Evolutionary conservation across 2,329 filamentous ascomycete species (phyloP), one percentile per base, ranked within the genome.

Genomic region (Thermochaetoides dissita): DNA sequence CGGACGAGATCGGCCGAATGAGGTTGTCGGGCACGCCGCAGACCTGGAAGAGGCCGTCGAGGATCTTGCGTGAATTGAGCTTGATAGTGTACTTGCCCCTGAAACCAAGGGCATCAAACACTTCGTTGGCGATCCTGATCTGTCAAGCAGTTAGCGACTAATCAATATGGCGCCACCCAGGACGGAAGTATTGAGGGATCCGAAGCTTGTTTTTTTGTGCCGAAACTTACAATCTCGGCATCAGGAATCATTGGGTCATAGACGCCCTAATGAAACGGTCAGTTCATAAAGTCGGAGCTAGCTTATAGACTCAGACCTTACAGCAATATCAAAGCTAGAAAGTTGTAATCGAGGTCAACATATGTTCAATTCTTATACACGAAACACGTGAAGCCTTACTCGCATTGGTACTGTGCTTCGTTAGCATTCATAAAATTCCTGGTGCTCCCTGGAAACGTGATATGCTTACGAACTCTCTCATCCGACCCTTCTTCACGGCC

Each of bases 171-270:
- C 17, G 17, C 17, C 17, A 5, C 17, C 3, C 17, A 5, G 5
- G 5, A 24, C 17, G 5, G 17, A 24, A 24, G 3, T 24, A 24
- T 24, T 5, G 17, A 24, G 17, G 17, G 17, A 10, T 8, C 30
- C 35, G 31, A 10, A 31, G 10, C 31, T 36, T 17, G 32, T 3
- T 11, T 8, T 3, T 8, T 10, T 6, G 12, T 29, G 9, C 8
- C 6, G 2, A 11, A 24, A 44, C 49, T 3, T 45, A 53, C 47
- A 45, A 94, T 81, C 65, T 95, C 88, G 33, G 87, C 84, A 57
- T 95, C 89, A 43, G 88, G 85, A 28, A 94, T 73, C 87, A 95
- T 94, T 41, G 84, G 65, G 59, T 94, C 89, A 65, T 86, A 93
- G 35, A 67, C 69, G 47, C 88, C 87, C 47, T 49, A 11, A 1